Conservation (phyloP, 495 filamentous ascomycete species). For the Tuber melanosporum region DNA sequence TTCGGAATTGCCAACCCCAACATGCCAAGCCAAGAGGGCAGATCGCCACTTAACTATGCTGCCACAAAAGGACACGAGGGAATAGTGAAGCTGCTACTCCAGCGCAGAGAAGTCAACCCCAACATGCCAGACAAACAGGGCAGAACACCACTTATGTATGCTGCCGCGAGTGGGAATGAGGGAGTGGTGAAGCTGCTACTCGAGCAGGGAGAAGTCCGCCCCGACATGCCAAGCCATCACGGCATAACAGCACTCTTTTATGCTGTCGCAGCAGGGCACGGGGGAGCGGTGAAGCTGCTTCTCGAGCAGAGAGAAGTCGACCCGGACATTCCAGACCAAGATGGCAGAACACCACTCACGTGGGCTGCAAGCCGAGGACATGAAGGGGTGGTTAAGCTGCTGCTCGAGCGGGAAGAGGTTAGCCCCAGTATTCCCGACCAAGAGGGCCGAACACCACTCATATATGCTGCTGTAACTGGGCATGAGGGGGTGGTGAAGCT, state of each 20-base stretch:
- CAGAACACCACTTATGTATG: too few relatives aligned
- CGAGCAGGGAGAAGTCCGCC: too few relatives aligned
- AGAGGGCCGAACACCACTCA: conserved; percentile 43
- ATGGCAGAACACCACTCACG: background rate
- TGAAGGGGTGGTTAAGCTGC: conserved; percentile 30
- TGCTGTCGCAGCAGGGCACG: conserved; percentile 38
- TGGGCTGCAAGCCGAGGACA: conserved; percentile 39
- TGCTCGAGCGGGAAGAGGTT: conserved; percentile 33
- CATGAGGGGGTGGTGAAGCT: conserved; percentile 42
- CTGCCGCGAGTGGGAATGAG: too few relatives aligned
- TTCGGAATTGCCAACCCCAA: background rate
- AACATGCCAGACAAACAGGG: too few relatives aligned
- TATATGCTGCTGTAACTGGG: conserved; percentile 43
- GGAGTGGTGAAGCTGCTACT: too few relatives aligned
- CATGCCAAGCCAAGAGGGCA: too few relatives aligned
- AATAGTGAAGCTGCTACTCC: too few relatives aligned
- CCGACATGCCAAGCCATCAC: background rate
- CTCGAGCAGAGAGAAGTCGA: conserved; percentile 25
- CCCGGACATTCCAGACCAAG: too few relatives aligned
- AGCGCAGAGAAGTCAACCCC: too few relatives aligned
- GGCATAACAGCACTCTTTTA: conserved; percentile 38
- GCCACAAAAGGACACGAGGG: too few relatives aligned
- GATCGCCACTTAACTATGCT: too few relatives aligned
- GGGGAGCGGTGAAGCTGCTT: conserved; percentile 34
- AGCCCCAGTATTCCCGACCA: conserved; percentile 22